Evolutionary conservation across 495 filamentous ascomycete genomes (phyloP).

Genomic region (Paragyromitra xinjiangensis): DNA sequence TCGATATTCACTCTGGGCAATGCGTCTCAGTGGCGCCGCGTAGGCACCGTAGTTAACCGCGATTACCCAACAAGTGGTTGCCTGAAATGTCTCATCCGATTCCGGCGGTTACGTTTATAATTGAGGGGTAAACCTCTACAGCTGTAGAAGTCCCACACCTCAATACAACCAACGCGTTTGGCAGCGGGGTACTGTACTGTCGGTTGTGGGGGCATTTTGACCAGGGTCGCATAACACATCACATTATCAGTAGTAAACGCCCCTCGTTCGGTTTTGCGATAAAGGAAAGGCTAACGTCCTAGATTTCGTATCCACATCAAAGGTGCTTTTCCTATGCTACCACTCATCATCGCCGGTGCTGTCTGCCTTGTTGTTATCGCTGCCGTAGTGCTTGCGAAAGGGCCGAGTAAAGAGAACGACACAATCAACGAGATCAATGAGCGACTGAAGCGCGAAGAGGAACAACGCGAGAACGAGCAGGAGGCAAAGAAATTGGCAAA

Average conservation of each 20-base stretch:
- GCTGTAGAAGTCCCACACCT: background rate
- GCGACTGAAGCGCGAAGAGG: background rate
- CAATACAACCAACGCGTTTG: background rate
- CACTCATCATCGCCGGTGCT: background rate
- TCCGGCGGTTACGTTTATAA: background rate
- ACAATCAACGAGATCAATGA: background rate
- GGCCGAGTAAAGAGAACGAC: conserved; percentile 5
- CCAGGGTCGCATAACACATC: background rate
- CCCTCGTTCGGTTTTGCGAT: background rate
- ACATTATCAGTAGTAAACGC: background rate
- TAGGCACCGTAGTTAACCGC: background rate
- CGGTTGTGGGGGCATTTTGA: background rate
- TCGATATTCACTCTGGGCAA: background rate
- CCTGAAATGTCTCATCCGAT: conserved; percentile 4
- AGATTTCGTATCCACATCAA: background rate
- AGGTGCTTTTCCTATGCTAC: background rate
- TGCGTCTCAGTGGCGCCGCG: background rate
- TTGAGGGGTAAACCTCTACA: background rate
- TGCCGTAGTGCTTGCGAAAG: background rate
- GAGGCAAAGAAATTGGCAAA: background rate
- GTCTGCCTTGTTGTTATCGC: background rate
- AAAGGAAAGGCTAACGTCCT: background rate
- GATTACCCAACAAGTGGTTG: conserved; percentile 14
- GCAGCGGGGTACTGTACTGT: background rate
- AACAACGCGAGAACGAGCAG: background rate